Percentiles rank a stretch among this genome's conserved stretches.
These are phyloP conservation scores for Pythium monospermum DNA, from an alignment of 352 stramenopile genomes.

Conservation along the genomic window DNA sequence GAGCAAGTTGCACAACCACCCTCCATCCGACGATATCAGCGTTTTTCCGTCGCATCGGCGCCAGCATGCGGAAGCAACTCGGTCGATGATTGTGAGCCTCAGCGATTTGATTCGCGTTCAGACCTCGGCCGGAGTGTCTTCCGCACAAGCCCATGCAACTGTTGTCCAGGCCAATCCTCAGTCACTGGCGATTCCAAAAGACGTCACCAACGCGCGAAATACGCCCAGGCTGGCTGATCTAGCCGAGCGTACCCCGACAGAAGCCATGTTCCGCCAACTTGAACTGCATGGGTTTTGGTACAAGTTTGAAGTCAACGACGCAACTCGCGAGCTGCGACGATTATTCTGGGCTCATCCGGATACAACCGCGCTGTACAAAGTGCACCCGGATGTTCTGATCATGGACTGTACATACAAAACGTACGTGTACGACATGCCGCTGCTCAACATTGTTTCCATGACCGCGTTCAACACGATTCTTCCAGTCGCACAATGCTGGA, in stretches of 20 bases:
- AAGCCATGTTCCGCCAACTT: not conserved
- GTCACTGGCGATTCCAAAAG: not conserved
- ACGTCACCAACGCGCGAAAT: conserved; percentile 1
- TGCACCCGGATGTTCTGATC: not conserved
- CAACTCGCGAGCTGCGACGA: not conserved
- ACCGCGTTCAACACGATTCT: conserved; percentile 14
- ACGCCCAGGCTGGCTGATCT: too few relatives aligned
- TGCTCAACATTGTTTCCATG: conserved; percentile 14
- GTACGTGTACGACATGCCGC: conserved; percentile 11
- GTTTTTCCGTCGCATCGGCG: not conserved
- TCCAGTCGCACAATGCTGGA: conserved; percentile 14
- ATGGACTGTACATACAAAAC: conserved; percentile 13
- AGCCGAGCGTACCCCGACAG: too few relatives aligned
- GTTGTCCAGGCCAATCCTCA: not conserved
- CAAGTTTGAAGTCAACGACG: not conserved
- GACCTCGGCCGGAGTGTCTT: not conserved
- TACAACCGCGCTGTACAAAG: not conserved
- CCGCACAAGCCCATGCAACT: not conserved
- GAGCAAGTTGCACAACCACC: conserved; percentile 2
- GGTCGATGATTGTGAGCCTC: not conserved
- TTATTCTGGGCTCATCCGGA: not conserved
- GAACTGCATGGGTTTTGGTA: not conserved
- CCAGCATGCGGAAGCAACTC: not conserved
- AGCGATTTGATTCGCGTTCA: not conserved
- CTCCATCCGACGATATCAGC: not conserved